Percentiles rank a stretch among this genome's conserved stretches.
phyloP scores from a whole-genome alignment of 2,329 filamentous ascomycete species.

The Colletotrichum sojae region DNA sequence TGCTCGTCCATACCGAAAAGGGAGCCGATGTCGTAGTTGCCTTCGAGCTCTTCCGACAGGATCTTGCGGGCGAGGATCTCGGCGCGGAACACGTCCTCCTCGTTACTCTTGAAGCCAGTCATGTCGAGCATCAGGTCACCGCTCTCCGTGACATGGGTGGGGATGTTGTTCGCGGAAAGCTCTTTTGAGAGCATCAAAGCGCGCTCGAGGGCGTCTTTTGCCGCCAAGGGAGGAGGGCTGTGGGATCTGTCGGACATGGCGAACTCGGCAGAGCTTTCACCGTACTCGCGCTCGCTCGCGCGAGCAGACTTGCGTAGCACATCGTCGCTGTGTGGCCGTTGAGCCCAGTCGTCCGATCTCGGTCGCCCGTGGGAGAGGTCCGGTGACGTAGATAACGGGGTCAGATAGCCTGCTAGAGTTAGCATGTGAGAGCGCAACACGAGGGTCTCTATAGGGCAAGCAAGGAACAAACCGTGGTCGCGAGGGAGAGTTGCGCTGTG shows the following conservation, averaged over 20 bases:
- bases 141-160: slow-evolving; percentile 89
- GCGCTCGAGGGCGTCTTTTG: slow-evolving; percentile 83
- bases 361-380: slow-evolving; percentile 62
- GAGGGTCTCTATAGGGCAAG: neutral
- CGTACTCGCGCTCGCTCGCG: slow-evolving; percentile 50
- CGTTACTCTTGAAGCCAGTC: slow-evolving; percentile 95
- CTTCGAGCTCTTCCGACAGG: slow-evolving; percentile 91
- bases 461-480: slow-evolving; percentile 49
- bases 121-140: slow-evolving; percentile 98
- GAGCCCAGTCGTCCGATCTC: slow-evolving; percentile 66
- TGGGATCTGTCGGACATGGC: slow-evolving; percentile 72
- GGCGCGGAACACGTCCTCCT: slow-evolving; percentile 91
- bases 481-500: slow-evolving; percentile 50
- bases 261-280: slow-evolving; percentile 54
- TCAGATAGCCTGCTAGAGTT: slow-evolving; percentile 60
- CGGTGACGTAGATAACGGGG: slow-evolving; percentile 68
- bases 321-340: slow-evolving; percentile 69
- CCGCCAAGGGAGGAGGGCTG: slow-evolving; percentile 82
- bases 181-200: slow-evolving; percentile 89
- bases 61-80: slow-evolving; percentile 96
- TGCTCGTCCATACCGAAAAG: slow-evolving; percentile 95
- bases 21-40: slow-evolving; percentile 95
- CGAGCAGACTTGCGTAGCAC: slow-evolving; percentile 64
- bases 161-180: slow-evolving; percentile 91
- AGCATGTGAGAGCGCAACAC: neutral